These are phyloP conservation scores for Hanseniaspora guilliermondii DNA, from an alignment of 805 yeast species.

Conservation along the genomic window DNA sequence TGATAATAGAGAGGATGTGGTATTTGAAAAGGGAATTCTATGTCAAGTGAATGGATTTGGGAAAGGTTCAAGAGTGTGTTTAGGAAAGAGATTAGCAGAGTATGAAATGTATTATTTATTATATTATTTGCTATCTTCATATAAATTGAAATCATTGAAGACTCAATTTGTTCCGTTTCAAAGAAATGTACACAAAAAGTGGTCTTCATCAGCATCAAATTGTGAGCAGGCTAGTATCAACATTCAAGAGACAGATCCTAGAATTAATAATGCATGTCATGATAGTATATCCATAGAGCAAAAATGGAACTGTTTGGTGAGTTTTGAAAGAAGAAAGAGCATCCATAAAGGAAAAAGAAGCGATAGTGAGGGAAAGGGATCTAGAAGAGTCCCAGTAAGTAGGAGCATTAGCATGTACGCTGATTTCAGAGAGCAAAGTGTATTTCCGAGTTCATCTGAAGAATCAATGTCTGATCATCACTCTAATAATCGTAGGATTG, in stretches of 20 bases:
- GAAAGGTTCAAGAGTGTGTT: slow-evolving; percentile 4
- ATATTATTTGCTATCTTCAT: not conserved
- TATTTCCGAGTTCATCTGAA: not conserved
- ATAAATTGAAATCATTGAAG: not conserved
- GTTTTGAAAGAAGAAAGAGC: not conserved
- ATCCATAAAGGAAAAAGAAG: not conserved
- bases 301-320: not conserved
- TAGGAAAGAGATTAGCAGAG: slow-evolving; percentile 7
- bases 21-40: not conserved
- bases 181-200: not conserved
- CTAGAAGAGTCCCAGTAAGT: not conserved
- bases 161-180: not conserved
- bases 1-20: not conserved
- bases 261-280: slow-evolving; percentile 1
- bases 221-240: not conserved
- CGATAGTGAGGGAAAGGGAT: not conserved
- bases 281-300: slow-evolving; percentile 7
- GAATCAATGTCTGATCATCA: not conserved
- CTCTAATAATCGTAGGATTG: not conserved
- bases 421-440: not conserved
- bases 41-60: slow-evolving; percentile 8
- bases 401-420: not conserved
- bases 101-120: slow-evolving; percentile 2
- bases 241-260: slow-evolving; percentile 6
- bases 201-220: not conserved